A percentile compares a stretch with the other conserved stretches of the same genome.
These are phyloP conservation scores for Petunia axillaris DNA, from an alignment of 257 asterid genomes.

Conservation along the genomic window DNA sequence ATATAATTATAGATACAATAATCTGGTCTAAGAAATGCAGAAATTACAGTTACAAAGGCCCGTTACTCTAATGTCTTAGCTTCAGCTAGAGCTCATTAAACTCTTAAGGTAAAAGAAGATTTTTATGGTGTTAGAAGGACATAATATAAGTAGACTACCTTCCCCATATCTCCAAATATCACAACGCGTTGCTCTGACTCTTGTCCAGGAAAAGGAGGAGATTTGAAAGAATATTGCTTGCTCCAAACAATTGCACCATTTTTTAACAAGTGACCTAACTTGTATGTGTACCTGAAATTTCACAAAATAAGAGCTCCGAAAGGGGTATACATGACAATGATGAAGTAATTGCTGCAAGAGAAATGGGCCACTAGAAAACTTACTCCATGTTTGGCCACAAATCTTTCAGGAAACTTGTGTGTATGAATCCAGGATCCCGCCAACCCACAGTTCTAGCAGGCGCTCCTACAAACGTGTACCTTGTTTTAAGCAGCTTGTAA, in stretches of 20 bases:
- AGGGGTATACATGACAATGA: not conserved
- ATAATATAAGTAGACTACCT: slow-evolving; percentile 42
- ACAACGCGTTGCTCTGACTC: slow-evolving; percentile 76
- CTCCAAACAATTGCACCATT: slow-evolving; percentile 76
- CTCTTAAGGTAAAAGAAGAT: too few relatives aligned
- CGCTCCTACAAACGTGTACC: slow-evolving; percentile 47
- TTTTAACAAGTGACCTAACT: slow-evolving; percentile 58
- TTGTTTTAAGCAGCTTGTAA: not conserved
- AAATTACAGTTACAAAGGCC: not conserved
- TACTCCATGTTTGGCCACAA: slow-evolving; percentile 80
- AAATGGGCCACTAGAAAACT: slow-evolving; percentile 21
- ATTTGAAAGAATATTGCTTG: slow-evolving; percentile 59
- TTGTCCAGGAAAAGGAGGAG: slow-evolving; percentile 86
- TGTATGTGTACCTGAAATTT: slow-evolving; percentile 65
- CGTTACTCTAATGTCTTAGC: not conserved
- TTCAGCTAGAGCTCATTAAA: not conserved
- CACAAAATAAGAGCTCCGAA: not conserved
- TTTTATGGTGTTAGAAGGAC: too few relatives aligned
- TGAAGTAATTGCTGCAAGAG: slow-evolving; percentile 1
- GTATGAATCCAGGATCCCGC: slow-evolving; percentile 96
- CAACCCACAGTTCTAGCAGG: slow-evolving; percentile 95
- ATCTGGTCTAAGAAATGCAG: not conserved
- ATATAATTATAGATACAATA: not conserved
- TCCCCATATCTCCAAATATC: slow-evolving; percentile 93
- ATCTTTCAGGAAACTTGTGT: slow-evolving; percentile 78